These are phyloP conservation scores for Brasenia schreberi DNA, from an alignment of 164 flowering plant species.

Conservation along the genomic window DNA sequence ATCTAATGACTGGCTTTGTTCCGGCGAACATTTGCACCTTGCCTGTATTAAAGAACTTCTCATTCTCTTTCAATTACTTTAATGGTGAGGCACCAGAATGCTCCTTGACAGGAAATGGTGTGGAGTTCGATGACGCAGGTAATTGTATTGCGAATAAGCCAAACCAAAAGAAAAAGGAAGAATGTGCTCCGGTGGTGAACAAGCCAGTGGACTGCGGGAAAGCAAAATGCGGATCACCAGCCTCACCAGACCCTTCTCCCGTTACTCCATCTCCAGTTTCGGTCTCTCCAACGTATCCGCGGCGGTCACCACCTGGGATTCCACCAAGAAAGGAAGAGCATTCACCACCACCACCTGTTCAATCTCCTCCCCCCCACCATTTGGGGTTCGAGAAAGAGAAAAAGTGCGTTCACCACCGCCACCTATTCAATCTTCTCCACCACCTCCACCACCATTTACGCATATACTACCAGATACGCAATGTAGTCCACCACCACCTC, in stretches of 20 bases:
- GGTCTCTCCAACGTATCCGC: not conserved
- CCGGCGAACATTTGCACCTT: slow-evolving; percentile 36
- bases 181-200: slow-evolving; percentile 29
- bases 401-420: too few relatives aligned
- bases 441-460: not conserved
- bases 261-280: not conserved
- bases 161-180: slow-evolving; percentile 24
- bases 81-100: slow-evolving; percentile 27
- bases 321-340: not conserved
- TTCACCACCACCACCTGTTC: slow-evolving; percentile 1
- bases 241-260: not conserved
- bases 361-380: not conserved
- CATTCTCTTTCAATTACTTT: slow-evolving; percentile 47
- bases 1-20: slow-evolving; percentile 36
- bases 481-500: slow-evolving; percentile 3
- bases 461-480: slow-evolving; percentile 4
- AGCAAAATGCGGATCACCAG: slow-evolving; percentile 15
- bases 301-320: not conserved
- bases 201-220: slow-evolving; percentile 39
- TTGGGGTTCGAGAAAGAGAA: too few relatives aligned
- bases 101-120: slow-evolving; percentile 3
- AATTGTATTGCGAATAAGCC: slow-evolving; percentile 43
- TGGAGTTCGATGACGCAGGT: slow-evolving; percentile 16
- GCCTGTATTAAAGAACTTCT: slow-evolving; percentile 33
- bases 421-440: not conserved